Evolutionary conservation across 192 early-diverging fungal genomes (phyloP).

Genomic region (Linnemannia elongata): DNA sequence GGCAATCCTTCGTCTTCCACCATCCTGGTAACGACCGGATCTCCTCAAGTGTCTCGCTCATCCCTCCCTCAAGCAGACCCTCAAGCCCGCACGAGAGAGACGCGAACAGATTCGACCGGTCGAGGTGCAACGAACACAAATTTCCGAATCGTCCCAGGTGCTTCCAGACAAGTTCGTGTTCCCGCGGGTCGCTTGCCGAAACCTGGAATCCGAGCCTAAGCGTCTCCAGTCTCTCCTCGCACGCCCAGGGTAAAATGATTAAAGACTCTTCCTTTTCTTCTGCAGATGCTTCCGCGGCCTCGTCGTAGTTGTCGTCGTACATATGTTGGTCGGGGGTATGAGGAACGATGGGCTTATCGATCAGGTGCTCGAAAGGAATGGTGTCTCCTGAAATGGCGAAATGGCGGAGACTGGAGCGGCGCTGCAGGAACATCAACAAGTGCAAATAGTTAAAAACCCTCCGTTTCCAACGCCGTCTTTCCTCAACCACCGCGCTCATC

Average conservation of each 20-base stretch:
- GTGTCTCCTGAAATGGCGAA: neutral
- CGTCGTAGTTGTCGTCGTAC: too few species aligned
- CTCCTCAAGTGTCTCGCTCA: neutral
- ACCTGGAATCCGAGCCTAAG: neutral
- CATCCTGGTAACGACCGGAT: neutral
- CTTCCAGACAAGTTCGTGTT: neutral
- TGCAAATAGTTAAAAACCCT: neutral
- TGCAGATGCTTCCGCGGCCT: neutral
- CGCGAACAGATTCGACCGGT: neutral
- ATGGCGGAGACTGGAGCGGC: neutral
- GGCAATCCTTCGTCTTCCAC: neutral
- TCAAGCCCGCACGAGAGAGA: neutral
- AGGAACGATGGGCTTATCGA: neutral
- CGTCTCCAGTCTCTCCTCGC: neutral
- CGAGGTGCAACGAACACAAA: neutral
- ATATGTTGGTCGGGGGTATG: neutral
- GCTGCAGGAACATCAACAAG: neutral
- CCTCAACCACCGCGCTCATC: neutral
- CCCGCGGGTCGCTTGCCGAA: neutral
- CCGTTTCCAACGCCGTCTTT: neutral
- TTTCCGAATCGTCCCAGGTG: neutral
- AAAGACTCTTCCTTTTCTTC: neutral
- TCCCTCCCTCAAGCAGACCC: neutral
- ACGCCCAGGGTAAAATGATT: neutral
- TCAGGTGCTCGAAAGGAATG: neutral